Evolutionary conservation across 139 green algal genomes (phyloP), one percentile per base, ranked within the genome.

Genomic region (Diplosphaera chodatii): DNA sequence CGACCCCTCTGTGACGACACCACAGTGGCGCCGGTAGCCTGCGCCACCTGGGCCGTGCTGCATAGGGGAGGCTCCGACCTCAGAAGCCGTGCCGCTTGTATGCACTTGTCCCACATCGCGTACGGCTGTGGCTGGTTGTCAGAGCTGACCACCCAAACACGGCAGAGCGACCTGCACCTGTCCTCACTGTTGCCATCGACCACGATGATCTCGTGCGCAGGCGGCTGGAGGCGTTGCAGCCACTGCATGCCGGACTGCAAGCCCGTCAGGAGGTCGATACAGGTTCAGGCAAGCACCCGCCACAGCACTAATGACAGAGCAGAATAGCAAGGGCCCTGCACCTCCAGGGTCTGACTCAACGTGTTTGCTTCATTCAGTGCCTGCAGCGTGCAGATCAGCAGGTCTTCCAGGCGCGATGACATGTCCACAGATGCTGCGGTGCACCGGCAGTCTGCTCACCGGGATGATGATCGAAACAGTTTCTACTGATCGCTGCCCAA

Each of bases 121-220:
- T 30, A 13, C n/a, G 10, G 55, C 29, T 21, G 8, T 63, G 4
- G 66, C n/a, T 25, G n/a, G 3, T 34, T n/a, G 40, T 40, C 31
- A 37, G 30, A 37, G 59, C 66, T 76, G 29, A 0, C 63, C 25
- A 32, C 2, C 29, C n/a, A n/a, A n/a, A n/a, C n/a, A n/a, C n/a
- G n/a, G n/a, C n/a, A n/a, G n/a, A n/a, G n/a, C n/a, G n/a, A n/a
- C n/a, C n/a, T n/a, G 29, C 28, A 76, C 77, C 74, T 67, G 71
- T 93, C 89, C 0, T 32, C 77, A 72, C 84, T 92, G 71, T 84
- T 84, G 16, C 89, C 89, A 71, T 95, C 89, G 3, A 91, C 88
- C 13, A 95, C 83, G 33, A 95, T 89, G 32, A 95, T 72, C 68
- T 95, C 89, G 29, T 67, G n/a, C 6, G 79, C 34, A 13, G 55